phyloP scores from a whole-genome alignment of 2,329 filamentous ascomycete species.

The Colletotrichum sp. region DNA sequence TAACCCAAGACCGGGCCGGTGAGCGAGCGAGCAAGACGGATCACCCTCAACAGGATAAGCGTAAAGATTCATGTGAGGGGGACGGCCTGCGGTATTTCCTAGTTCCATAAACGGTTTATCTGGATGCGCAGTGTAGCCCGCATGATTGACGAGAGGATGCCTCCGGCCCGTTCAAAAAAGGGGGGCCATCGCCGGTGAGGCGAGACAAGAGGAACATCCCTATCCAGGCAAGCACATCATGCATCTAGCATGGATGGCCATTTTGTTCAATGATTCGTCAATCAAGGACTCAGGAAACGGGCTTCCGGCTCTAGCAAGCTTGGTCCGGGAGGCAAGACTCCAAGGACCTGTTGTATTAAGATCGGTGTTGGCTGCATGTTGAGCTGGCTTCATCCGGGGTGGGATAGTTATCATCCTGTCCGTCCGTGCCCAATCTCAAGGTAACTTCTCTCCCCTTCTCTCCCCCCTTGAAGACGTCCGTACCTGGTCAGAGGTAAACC shows the following conservation, averaged over 20 bases:
- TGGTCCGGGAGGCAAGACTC: neutral
- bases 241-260: neutral
- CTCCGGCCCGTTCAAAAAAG: neutral
- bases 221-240: neutral
- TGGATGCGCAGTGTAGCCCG: neutral
- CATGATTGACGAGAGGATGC: neutral
- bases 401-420: neutral
- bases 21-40: neutral
- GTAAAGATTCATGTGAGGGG: conserved; percentile 24
- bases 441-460: neutral
- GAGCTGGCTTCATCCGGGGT: conserved; percentile 3
- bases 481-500: neutral
- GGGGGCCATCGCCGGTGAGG: neutral
- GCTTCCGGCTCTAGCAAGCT: conserved; percentile 6
- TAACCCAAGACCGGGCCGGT: neutral
- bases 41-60: neutral
- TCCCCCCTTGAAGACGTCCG: neutral
- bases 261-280: neutral
- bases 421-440: neutral
- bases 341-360: conserved; percentile 23
- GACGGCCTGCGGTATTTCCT: conserved; percentile 26
- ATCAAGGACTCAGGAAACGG: conserved; percentile 1
- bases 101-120: neutral
- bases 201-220: neutral
- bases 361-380: conserved; percentile 32